Evolutionary conservation across 306 rosid species (phyloP).

Genomic region (Luffa acutangula): DNA sequence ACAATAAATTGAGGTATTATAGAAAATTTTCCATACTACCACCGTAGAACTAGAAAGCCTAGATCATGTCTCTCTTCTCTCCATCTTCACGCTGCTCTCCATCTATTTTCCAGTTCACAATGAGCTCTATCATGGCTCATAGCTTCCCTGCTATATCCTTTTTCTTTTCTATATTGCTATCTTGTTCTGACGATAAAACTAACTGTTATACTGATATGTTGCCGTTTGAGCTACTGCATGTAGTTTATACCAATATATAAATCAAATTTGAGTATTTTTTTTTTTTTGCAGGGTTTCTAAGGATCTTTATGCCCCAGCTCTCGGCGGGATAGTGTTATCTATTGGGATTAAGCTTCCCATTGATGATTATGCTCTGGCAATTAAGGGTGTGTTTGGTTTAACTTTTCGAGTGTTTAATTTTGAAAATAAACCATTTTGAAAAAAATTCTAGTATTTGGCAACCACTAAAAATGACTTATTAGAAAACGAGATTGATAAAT

Average conservation of each 20-base stretch:
- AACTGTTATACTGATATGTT: background rate
- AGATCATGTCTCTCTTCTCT: too few relatives aligned
- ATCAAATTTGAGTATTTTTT: background rate
- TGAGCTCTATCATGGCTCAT: background rate
- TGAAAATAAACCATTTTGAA: too few relatives aligned
- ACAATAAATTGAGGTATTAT: too few relatives aligned
- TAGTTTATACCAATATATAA: background rate
- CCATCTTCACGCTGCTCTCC: too few relatives aligned
- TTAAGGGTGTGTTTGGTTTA: too few relatives aligned
- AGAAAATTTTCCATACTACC: too few relatives aligned
- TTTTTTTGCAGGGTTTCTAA: conserved; percentile 69
- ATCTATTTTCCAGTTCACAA: too few relatives aligned
- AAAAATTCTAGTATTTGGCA: too few relatives aligned
- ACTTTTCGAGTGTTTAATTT: too few relatives aligned
- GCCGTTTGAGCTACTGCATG: background rate
- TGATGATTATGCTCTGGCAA: conserved; percentile 90
- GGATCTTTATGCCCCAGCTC: conserved; percentile 87
- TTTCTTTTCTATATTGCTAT: background rate
- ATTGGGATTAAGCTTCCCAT: conserved; percentile 76
- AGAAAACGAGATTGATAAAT: too few relatives aligned
- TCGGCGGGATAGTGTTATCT: conserved; percentile 96
- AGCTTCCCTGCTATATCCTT: background rate
- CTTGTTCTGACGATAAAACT: background rate
- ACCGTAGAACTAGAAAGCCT: too few relatives aligned
- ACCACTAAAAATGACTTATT: too few relatives aligned